Conservation (phyloP, 805 yeast species). For the Yarrowia divulgata region DNA sequence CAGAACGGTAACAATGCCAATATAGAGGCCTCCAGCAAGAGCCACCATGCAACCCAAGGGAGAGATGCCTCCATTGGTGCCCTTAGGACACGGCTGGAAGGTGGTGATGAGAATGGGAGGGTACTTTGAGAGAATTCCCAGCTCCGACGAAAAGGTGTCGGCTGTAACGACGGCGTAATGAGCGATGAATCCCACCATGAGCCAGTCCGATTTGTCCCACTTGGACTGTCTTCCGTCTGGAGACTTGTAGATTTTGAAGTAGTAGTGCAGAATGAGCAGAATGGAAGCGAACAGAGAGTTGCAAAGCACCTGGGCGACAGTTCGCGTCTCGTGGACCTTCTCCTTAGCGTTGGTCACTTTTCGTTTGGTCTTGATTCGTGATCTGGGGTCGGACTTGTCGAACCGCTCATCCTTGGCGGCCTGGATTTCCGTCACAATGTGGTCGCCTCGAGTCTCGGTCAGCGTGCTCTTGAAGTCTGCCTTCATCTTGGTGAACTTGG, state of each 20-base stretch:
- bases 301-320: constrained; percentile 54
- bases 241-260: constrained; percentile 17
- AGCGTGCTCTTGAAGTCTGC: constrained; percentile 50
- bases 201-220: constrained; percentile 22
- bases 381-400: constrained; percentile 11
- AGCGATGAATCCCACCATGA: constrained; percentile 48
- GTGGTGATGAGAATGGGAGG: constrained; percentile 55
- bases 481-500: constrained; percentile 54
- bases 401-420: constrained; percentile 25
- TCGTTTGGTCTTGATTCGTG: constrained; percentile 15
- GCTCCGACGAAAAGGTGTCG: constrained; percentile 59
- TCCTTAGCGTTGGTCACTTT: constrained; percentile 41
- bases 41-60: constrained; percentile 52
- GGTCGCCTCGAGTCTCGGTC: constrained; percentile 37
- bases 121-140: constrained; percentile 54
- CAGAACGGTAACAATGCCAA: constrained; percentile 49
- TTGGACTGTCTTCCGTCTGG: constrained; percentile 23
- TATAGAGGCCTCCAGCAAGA: constrained; percentile 50
- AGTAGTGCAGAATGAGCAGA: constrained; percentile 48
- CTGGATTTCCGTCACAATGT: constrained; percentile 44
- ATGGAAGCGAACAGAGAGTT: constrained; percentile 54
- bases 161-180: constrained; percentile 57
- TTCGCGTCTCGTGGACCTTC: constrained; percentile 50
- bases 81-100: constrained; percentile 54
- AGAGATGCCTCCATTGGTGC: constrained; percentile 59